Evolutionary conservation across 495 filamentous ascomycete species (phyloP).

Genomic region (Penicillium malachiteum): DNA sequence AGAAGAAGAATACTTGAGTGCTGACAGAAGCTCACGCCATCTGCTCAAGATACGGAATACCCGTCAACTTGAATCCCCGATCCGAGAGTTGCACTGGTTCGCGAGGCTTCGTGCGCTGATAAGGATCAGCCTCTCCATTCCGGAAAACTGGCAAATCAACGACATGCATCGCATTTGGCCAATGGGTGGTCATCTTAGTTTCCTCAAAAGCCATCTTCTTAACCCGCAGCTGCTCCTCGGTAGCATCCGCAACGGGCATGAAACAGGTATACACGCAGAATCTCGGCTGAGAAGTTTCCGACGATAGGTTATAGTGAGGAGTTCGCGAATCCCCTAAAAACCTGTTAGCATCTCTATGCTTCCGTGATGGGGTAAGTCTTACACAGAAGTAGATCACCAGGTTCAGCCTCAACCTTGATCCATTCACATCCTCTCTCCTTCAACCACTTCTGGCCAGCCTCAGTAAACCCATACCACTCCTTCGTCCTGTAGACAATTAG

Average conservation of each 20-base stretch:
- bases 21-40: constrained; percentile 11
- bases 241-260: constrained; percentile 28
- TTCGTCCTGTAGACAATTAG: constrained; percentile 12
- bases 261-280: constrained; percentile 29
- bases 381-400: constrained; percentile 35
- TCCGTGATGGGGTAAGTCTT: background rate
- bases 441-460: constrained; percentile 27
- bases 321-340: constrained; percentile 31
- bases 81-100: constrained; percentile 21
- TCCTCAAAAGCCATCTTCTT: constrained; percentile 31
- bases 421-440: constrained; percentile 22
- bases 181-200: constrained; percentile 17
- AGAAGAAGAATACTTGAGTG: no score
- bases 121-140: constrained; percentile 19
- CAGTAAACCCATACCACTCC: constrained; percentile 34
- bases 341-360: background rate
- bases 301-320: constrained; percentile 29
- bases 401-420: constrained; percentile 36
- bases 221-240: constrained; percentile 21
- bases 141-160: constrained; percentile 16
- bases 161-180: constrained; percentile 21
- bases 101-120: constrained; percentile 16
- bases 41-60: constrained; percentile 26
- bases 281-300: constrained; percentile 14
- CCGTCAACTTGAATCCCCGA: constrained; percentile 25